phyloP scores from a whole-genome alignment of 163 green algal genomes.

The Prototheca wickerhamii region DNA sequence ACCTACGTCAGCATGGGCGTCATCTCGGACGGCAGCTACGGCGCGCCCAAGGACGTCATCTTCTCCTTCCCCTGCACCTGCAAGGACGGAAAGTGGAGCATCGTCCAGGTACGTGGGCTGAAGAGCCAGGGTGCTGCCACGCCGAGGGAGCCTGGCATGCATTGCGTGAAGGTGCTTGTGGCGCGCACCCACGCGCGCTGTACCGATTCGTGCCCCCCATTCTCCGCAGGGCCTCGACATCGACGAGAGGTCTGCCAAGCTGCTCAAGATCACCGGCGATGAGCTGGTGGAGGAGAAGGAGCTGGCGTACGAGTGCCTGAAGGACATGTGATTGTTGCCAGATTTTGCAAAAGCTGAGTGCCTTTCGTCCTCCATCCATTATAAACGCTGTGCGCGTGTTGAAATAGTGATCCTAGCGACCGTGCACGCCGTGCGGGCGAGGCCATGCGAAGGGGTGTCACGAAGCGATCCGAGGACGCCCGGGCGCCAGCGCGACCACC shows the following conservation, averaged over 20 bases:
- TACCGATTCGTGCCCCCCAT: background rate
- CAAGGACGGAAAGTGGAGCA: constrained; percentile 67
- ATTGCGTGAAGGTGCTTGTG: background rate
- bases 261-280: constrained; percentile 73
- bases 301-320: constrained; percentile 68
- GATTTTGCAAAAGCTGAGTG: background rate
- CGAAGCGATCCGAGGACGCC: no score
- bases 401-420: no score
- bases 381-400: no score
- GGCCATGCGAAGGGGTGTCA: background rate
- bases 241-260: constrained; percentile 48
- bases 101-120: constrained; percentile 45
- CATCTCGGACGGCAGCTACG: constrained; percentile 81
- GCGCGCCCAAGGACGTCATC: constrained; percentile 67
- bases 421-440: no score
- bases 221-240: constrained; percentile 57
- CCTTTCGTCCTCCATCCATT: no score
- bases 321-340: constrained; percentile 4
- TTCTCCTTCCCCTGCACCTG: constrained; percentile 90
- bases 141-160: background rate
- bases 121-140: background rate
- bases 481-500: no score
- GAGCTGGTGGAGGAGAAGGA: constrained; percentile 83
- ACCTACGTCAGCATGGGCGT: constrained; percentile 91
- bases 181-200: background rate